Base-by-base conservation (phyloP, 2,329 filamentous ascomycete species). In the Neonectria ditissima region DNA sequence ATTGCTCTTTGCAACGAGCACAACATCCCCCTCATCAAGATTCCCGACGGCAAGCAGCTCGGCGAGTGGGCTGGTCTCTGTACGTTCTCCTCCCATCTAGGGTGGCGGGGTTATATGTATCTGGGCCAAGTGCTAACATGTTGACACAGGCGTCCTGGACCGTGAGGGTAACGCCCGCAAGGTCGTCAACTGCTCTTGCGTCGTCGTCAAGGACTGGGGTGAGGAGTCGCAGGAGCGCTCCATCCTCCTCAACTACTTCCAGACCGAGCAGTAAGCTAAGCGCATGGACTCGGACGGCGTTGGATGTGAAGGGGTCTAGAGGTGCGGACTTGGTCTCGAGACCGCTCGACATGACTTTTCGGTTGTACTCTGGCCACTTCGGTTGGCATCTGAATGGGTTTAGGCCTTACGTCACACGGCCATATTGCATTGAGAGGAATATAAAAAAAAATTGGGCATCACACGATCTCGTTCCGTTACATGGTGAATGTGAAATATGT, bases 161-260 rank as follows among this genome's bases (percentile, higher is more conserved):
- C 95, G 96, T 81, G 96, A 99, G 87, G 96, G 96, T 78, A 99
- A 99, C 86, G 94, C 96, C 79, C 93, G 96, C 86, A 99, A 99
- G 92, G 95, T 99, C 76, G 96, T 99, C 87, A 99, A 99, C 92
- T 99, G 96, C 94, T 98, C 95, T 80, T 98, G 96, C 89, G 96
- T 99, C 79, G 96, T 99, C 70, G 96, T 99, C 80, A 95, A 96
- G 88, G 94, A 99, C 85, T 99, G 96, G 96, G 96, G 96, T 89
- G 96, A 98, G 90, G 96, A 99, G 89, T 97, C 92, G 75, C 94
- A 97, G 87, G 96, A 99, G 91, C 94, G 96, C 81, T 93, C 91
- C 80, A 94, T 98, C 85, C 92, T 99, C 82, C 93, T 99, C 84
- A 97, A 99, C 92, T 99, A 99, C 92, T 98, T 99, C 94, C 92